Conservation (phyloP, 805 yeast genomes). For the Cyberlindnera euphorbiae region DNA sequence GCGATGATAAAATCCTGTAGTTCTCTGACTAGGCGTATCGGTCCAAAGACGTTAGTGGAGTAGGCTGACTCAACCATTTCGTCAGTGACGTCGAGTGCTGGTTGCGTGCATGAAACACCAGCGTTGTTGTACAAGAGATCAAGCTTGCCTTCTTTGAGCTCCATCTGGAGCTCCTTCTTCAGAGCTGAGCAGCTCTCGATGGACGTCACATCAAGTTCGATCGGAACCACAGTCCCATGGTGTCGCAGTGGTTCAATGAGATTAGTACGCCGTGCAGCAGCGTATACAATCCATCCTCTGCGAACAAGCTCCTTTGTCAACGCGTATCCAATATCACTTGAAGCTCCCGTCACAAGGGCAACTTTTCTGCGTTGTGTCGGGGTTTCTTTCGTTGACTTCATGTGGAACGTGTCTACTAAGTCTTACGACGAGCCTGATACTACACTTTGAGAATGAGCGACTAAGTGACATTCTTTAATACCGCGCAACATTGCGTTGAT, state of each 20-base stretch:
- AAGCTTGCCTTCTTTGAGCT: slow-evolving; percentile 42
- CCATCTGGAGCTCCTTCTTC: slow-evolving; percentile 35
- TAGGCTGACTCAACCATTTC: slow-evolving; percentile 46
- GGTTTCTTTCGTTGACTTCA: too few species aligned
- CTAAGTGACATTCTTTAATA: too few species aligned
- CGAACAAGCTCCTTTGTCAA: slow-evolving; percentile 44
- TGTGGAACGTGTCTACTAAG: too few species aligned
- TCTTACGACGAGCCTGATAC: too few species aligned
- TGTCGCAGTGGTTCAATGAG: slow-evolving; percentile 48
- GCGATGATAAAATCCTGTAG: slow-evolving; percentile 51
- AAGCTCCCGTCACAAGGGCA: slow-evolving; percentile 50
- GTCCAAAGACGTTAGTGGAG: slow-evolving; percentile 68
- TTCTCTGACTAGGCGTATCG: slow-evolving; percentile 58
- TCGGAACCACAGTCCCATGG: slow-evolving; percentile 38
- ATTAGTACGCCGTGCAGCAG: slow-evolving; percentile 65
- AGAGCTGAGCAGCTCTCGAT: slow-evolving; percentile 41
- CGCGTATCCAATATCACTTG: slow-evolving; percentile 51
- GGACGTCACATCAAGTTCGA: slow-evolving; percentile 55
- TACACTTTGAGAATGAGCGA: too few species aligned
- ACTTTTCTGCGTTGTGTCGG: too few species aligned
- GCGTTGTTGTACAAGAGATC: slow-evolving; percentile 73
- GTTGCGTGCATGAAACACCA: slow-evolving; percentile 67
- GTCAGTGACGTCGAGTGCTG: slow-evolving; percentile 63
- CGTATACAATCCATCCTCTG: slow-evolving; percentile 58
- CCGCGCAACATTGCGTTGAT: too few species aligned